Evolutionary conservation across 805 yeast genomes (phyloP).

Genomic region (Kuraishia cidri): DNA sequence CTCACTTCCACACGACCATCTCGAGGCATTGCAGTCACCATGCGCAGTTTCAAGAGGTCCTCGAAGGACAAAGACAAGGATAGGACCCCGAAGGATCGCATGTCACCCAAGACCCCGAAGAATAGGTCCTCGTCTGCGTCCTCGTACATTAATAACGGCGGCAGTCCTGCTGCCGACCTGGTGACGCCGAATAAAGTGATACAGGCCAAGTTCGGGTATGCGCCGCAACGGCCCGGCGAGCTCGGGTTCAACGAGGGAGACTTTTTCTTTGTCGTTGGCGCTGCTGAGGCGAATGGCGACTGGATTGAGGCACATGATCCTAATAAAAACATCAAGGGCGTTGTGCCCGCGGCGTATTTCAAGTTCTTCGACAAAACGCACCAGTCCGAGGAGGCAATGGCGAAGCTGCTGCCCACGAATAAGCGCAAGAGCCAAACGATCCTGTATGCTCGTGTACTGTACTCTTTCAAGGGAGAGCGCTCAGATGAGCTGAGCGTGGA

Average conservation of each 20-base stretch:
- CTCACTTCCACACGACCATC: no score
- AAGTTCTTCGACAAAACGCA: constrained; percentile 60
- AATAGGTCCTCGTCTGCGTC: constrained; percentile 11
- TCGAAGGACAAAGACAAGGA: constrained; percentile 20
- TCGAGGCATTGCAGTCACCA: no score
- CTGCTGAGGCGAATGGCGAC: constrained; percentile 31
- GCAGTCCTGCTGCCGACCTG: not conserved
- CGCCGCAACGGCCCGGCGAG: constrained; percentile 76
- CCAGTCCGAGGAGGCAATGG: no score
- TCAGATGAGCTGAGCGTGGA: constrained; percentile 77
- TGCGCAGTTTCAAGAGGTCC: constrained; percentile 14
- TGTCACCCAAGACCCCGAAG: constrained; percentile 7
- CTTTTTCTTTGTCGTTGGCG: constrained; percentile 71
- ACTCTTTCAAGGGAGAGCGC: constrained; percentile 77
- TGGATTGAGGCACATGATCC: constrained; percentile 93
- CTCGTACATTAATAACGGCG: constrained; percentile 3
- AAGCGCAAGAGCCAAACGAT: constrained; percentile 16
- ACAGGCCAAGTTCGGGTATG: constrained; percentile 70
- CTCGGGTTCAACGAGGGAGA: constrained; percentile 75
- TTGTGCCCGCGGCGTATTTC: constrained; percentile 82
- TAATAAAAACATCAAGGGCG: constrained; percentile 62
- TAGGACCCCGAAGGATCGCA: no score
- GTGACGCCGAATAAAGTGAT: constrained; percentile 71
- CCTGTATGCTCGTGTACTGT: constrained; percentile 78
- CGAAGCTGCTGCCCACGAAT: constrained; percentile 11